phyloP scores from a whole-genome alignment of 352 stramenopile species.

The Globisporangium echinulatum region DNA sequence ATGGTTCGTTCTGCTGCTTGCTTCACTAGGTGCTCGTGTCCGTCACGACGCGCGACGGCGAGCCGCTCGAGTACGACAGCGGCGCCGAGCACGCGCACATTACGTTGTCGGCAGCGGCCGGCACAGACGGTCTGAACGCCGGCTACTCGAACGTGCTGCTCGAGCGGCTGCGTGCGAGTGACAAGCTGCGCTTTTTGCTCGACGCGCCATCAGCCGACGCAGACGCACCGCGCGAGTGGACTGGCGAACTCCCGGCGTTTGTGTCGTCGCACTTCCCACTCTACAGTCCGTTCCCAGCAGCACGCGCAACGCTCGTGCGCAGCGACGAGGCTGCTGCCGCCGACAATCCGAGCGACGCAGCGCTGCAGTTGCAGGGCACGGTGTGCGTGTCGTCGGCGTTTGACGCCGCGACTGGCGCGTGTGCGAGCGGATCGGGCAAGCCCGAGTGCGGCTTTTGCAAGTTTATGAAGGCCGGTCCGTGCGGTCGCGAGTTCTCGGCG shows the following conservation, averaged over 20 bases:
- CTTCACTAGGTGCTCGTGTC: conserved; percentile 30
- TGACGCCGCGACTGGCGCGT: conserved; percentile 42
- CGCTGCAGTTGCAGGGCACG: conserved; percentile 42
- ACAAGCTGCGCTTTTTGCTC: conserved; percentile 49
- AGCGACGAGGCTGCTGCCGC: background rate
- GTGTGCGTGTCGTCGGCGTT: conserved; percentile 68
- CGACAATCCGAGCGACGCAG: conserved; percentile 8
- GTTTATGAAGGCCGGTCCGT: conserved; percentile 88
- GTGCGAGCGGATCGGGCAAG: conserved; percentile 39
- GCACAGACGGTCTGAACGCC: conserved; percentile 32
- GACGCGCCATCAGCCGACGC: conserved; percentile 17
- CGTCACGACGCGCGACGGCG: conserved; percentile 56
- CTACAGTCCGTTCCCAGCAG: conserved; percentile 74
- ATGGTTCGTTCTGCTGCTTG: no score
- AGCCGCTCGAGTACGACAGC: conserved; percentile 45
- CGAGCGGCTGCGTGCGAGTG: conserved; percentile 60
- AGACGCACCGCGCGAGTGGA: conserved; percentile 24
- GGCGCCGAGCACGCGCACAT: conserved; percentile 48
- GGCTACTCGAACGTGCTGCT: conserved; percentile 71
- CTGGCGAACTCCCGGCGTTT: conserved; percentile 59
- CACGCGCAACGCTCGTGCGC: conserved; percentile 30
- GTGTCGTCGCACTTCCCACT: conserved; percentile 66
- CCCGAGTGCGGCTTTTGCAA: conserved; percentile 87
- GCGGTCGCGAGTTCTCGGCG: conserved; percentile 65
- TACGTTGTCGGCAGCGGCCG: conserved; percentile 47